Evolutionary conservation across 1,284 basidiomycete species (phyloP), one percentile per base, ranked within the genome.

Genomic region (Melampsora occidentalis): DNA sequence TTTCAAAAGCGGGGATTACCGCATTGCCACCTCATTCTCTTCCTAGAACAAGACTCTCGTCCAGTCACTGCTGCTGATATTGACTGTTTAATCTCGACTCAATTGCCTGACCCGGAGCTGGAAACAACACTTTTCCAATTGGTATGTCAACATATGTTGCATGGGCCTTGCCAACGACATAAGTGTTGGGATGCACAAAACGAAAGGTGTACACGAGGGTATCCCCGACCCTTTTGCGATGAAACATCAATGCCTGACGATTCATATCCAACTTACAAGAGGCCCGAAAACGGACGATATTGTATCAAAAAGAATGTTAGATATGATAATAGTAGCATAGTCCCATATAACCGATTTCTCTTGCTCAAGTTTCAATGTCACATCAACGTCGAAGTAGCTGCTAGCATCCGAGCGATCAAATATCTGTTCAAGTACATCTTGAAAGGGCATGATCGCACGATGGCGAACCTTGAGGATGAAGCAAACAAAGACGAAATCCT

Each of bases 351-450:
- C 18, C 48, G 3, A 31, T 48, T 25, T 18, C 12, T 68, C 5
- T 16, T n/a, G 3, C 14, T 68, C 28, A 25, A 6, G 25, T 25
- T 20, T 1, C 31, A 68, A 9, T 68, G 46, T 25, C 66, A 49
- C 12, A 31, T 68, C 5, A 68, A 68, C 5, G 22, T 68, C 2
- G 66, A 68, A 25, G 46, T 68, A 2, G 39, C 66, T 31, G 42
- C n/a, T 7, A 33, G 22, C 7, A 68, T 51, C 6, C n/a, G 12
- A 51, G 66, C 66, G 0, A 69, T 85, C 77, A 86, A 86, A 77
- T 87, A 87, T 77, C 76, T 84, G 2, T 83, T 84, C 81, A 87
- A 87, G 77, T 87, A 87, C 78, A 82, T 86, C 57, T 82, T 85
- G 77, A 87, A 87, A 78, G 86, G 87, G 0, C 71, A 79, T 28